Percentiles rank a stretch among this genome's conserved stretches.
Conservation (phyloP, 1,284 basidiomycete species). For the Kwoniella shivajii region DNA sequence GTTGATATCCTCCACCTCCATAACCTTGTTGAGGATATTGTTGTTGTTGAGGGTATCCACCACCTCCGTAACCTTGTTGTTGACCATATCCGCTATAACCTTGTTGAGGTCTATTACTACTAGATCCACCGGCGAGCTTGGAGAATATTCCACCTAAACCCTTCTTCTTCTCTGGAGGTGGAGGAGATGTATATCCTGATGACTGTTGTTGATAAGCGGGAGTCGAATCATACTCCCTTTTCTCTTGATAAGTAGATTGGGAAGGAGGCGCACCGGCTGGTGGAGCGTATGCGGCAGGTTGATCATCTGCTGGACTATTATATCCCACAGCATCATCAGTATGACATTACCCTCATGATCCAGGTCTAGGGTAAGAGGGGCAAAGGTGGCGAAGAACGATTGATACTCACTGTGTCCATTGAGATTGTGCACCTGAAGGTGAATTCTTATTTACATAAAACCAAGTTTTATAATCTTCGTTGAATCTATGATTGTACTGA, state of each 20-base stretch:
- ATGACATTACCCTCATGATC: background rate
- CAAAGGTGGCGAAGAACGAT: background rate
- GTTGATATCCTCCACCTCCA: constrained; percentile 24
- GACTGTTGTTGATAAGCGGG: constrained; percentile 5
- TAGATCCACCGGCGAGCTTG: constrained; percentile 35
- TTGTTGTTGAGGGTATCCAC: constrained; percentile 18
- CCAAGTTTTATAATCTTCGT: constrained; percentile 53
- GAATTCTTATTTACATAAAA: constrained; percentile 55
- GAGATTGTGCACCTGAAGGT: constrained; percentile 44
- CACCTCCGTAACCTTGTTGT: constrained; percentile 29
- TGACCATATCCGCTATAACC: constrained; percentile 24
- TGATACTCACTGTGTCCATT: constrained; percentile 53
- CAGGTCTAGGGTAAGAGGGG: background rate
- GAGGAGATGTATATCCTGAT: constrained; percentile 9
- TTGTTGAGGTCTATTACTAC: constrained; percentile 22
- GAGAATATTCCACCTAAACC: constrained; percentile 44
- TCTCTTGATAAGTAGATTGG: constrained; percentile 11
- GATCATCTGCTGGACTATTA: constrained; percentile 51
- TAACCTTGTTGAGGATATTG: constrained; percentile 24
- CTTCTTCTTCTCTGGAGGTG: constrained; percentile 25
- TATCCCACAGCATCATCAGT: too few species aligned
- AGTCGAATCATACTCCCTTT: constrained; percentile 5
- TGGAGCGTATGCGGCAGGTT: constrained; percentile 34
- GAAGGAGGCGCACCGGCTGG: constrained; percentile 48
- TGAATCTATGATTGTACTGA: constrained; percentile 32